Percentiles rank a stretch among this genome's conserved stretches.
These are phyloP conservation scores for Capniomyces stellatus DNA, from an alignment of 371 early-diverging fungal species.

Conservation along the genomic window DNA sequence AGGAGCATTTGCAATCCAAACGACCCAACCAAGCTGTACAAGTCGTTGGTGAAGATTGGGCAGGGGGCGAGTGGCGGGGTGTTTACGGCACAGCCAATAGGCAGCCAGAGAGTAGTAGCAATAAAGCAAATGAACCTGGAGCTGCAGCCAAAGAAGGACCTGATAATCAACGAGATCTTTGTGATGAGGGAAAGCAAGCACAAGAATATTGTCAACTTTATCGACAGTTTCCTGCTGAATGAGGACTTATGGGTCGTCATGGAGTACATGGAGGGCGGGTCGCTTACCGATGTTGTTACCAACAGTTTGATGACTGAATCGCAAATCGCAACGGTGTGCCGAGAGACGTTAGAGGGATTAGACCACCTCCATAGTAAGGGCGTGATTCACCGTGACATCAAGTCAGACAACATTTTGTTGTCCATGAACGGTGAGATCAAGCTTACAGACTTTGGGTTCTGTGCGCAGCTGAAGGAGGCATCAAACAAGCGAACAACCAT, in stretches of 20 bases:
- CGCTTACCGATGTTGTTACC: constrained; percentile 79
- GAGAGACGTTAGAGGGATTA: constrained; percentile 76
- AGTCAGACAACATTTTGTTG: constrained; percentile 88
- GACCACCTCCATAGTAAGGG: constrained; percentile 82
- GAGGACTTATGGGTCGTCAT: constrained; percentile 86
- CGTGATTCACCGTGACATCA: constrained; percentile 95
- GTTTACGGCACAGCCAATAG: constrained; percentile 58
- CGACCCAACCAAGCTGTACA: constrained; percentile 60
- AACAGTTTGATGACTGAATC: constrained; percentile 85
- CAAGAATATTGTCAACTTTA: constrained; percentile 89
- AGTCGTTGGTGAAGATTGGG: constrained; percentile 78
- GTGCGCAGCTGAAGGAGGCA: constrained; percentile 65
- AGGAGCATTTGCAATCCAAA: constrained; percentile 73
- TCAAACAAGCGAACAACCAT: constrained; percentile 60
- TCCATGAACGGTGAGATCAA: constrained; percentile 77
- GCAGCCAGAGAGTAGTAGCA: constrained; percentile 51
- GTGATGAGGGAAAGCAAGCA: constrained; percentile 81
- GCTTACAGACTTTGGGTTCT: constrained; percentile 91
- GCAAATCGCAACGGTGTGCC: constrained; percentile 82
- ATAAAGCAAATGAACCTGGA: constrained; percentile 93
- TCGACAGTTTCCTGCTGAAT: constrained; percentile 58
- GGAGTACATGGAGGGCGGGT: constrained; percentile 97
- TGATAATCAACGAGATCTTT: constrained; percentile 90
- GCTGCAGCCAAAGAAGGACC: constrained; percentile 87
- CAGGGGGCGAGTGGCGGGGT: constrained; percentile 95